Conservation (phyloP, 257 asterid genomes). For the Leonotis leonurus region DNA sequence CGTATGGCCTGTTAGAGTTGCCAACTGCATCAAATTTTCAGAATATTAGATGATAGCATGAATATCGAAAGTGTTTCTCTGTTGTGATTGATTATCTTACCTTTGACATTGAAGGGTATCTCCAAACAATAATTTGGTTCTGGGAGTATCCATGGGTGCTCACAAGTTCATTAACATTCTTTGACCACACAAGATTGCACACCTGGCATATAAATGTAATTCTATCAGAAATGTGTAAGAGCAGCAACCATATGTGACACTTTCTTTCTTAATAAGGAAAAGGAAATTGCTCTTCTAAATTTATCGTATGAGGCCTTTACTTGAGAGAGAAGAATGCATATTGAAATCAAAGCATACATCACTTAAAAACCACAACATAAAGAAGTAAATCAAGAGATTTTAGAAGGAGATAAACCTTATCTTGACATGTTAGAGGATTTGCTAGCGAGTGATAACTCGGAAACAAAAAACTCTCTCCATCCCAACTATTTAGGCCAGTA, state of each 20-base stretch:
- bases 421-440: neutral
- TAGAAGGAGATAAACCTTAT: neutral
- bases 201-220: no score
- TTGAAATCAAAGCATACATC: neutral
- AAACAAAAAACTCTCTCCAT: no score
- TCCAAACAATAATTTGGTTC: slow-evolving; percentile 91
- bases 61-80: neutral
- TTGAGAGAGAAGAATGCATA: neutral
- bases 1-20: slow-evolving; percentile 90
- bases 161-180: slow-evolving; percentile 93
- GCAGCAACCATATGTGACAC: neutral
- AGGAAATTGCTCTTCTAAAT: neutral
- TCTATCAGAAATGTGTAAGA: no score
- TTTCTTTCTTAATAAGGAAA: neutral
- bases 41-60: neutral
- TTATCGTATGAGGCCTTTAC: neutral
- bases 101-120: slow-evolving; percentile 92
- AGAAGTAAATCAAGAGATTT: neutral
- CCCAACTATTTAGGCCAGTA: no score
- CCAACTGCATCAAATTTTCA: slow-evolving; percentile 80
- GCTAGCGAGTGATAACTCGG: neutral
- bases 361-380: neutral
- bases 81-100: slow-evolving; percentile 26
- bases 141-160: slow-evolving; percentile 97
- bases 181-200: slow-evolving; percentile 98